phyloP scores from a whole-genome alignment of 148 eudicot species.

The Spergularia bocconei region DNA sequence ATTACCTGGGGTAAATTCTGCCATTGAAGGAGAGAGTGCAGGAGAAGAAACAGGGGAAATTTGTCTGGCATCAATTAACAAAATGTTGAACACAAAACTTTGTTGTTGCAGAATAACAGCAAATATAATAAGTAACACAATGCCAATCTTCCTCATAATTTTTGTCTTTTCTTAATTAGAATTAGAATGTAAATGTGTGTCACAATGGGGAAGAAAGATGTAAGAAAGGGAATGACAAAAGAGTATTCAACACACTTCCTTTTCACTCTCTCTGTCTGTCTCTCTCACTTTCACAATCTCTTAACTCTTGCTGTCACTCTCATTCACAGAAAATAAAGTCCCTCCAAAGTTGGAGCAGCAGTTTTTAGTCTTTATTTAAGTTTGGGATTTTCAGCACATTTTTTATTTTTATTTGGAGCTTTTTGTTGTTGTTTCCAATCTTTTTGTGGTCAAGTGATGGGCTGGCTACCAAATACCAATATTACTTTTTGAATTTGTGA shows the following conservation, averaged over 20 bases:
- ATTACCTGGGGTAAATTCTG: conserved; percentile 47
- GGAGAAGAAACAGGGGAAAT: conserved; percentile 34
- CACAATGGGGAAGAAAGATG: not conserved
- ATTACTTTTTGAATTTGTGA: no score
- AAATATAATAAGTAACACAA: conserved; percentile 15
- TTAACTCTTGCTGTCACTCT: conserved; percentile 5
- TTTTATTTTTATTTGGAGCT: not conserved
- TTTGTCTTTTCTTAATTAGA: not conserved
- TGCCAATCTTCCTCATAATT: conserved; percentile 8
- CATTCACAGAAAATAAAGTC: conserved; percentile 7
- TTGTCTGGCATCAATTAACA: conserved; percentile 25
- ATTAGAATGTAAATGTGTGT: not conserved
- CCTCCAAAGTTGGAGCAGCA: conserved; percentile 1
- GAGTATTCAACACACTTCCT: conserved; percentile 1
- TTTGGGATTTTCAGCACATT: not conserved
- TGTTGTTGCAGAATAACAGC: conserved; percentile 29
- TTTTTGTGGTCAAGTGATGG: no score
- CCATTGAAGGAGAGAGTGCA: conserved; percentile 39
- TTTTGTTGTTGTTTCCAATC: no score
- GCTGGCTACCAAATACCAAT: no score
- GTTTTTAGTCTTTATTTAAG: not conserved
- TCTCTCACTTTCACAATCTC: not conserved
- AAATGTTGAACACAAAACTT: conserved; percentile 20
- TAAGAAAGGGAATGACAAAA: conserved; percentile 12
- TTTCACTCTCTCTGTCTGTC: not conserved